Evolutionary conservation across 2,329 filamentous ascomycete genomes (phyloP).

Genomic region (Cercospora sojina): DNA sequence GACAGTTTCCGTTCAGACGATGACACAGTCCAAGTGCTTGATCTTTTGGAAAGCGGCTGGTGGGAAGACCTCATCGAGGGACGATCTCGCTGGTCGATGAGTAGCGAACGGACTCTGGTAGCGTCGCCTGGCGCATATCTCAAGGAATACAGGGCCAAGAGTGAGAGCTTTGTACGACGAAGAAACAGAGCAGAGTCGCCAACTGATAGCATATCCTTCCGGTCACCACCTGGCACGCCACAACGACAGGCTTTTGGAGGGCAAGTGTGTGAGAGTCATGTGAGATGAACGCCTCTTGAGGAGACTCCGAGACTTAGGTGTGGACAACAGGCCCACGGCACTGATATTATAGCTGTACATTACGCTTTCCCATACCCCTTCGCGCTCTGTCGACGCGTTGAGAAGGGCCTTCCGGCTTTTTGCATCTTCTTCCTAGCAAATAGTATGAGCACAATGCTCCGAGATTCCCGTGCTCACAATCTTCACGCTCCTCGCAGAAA

Average conservation of each 20-base stretch:
- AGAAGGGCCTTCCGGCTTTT: background rate
- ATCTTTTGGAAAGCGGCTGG: conserved; percentile 5
- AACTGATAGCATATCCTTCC: conserved; percentile 6
- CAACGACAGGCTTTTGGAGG: background rate
- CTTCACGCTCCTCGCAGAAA: background rate
- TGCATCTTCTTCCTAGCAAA: background rate
- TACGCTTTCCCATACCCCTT: background rate
- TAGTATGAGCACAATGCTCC: background rate
- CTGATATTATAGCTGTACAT: background rate
- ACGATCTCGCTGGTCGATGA: background rate
- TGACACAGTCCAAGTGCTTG: conserved; percentile 2
- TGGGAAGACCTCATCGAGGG: conserved; percentile 11
- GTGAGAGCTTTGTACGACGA: background rate
- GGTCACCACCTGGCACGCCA: conserved; percentile 7
- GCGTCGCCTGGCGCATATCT: background rate
- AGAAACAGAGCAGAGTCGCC: conserved; percentile 1
- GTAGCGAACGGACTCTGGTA: conserved; percentile 8
- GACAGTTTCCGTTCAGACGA: background rate
- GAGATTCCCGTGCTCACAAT: background rate
- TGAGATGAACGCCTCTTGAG: background rate
- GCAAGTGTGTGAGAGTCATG: background rate
- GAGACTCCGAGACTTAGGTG: background rate
- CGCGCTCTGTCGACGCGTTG: background rate
- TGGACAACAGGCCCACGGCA: background rate
- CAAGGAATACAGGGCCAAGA: background rate